Base-by-base conservation (phyloP, 1,139 yeast genomes). In the Saccharomycopsis hybrid region DNA sequence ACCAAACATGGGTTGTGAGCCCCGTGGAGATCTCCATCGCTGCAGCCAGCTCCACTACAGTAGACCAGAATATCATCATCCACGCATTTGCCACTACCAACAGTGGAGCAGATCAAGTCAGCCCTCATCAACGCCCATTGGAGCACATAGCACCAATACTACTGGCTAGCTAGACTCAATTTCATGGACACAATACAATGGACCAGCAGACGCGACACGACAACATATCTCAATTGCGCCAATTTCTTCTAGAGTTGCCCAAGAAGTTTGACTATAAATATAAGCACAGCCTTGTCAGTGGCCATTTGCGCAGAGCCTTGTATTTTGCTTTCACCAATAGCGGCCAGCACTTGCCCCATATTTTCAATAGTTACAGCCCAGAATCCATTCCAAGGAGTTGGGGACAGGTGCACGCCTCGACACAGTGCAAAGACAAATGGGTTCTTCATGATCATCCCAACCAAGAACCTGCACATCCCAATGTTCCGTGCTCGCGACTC, bases 401-500 rank as follows among this genome's bases (percentile, higher is more conserved):
- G 59, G 70, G 64, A 35, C 57, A 60, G 44, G 69, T 73, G n/a
- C 64, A 67, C 49, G 63, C 66, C 36, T 70, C 40, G 9, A 74
- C 9, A 2, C 43, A 35, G n/a, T 5, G 11, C 5, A 36, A 27
- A 13, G 30, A 39, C 9, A 41, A 42, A 24, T 50, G 53, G 53
- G 29, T 50, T 68, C 69, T 56, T 64, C 69, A 59, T 63, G 63
- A 47, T 47, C 59, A 24, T 29, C 58, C 56, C 40, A 49, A 69
- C 66, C 54, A 38, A 13, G 71, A 70, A 47, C 77, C 76, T 3
- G 69, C 69, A 42, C 95, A 87, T 60, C 76, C 79, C 11, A 77
- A 81, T 38, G 72, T 85, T 63, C 85, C 95, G 0, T 88, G 96
- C 65, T 85, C 89, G 1, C 71, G 85, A 36, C 80, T 82, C 49